phyloP scores from a whole-genome alignment of 192 early-diverging fungal genomes.

The Dissophora globulifera region DNA sequence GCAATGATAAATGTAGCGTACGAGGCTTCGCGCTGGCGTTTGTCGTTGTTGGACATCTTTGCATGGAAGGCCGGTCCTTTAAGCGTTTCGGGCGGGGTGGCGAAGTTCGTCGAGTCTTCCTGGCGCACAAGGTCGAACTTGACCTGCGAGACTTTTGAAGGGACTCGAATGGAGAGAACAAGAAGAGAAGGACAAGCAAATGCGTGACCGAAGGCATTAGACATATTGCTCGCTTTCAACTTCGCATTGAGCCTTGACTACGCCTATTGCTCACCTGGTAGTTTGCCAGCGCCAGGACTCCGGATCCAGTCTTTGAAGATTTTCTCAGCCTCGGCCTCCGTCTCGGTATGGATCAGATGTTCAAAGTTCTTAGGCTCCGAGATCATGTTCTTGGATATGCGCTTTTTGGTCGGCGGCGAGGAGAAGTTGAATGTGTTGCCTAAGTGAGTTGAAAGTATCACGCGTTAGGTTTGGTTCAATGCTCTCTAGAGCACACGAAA shows the following conservation, averaged over 20 bases:
- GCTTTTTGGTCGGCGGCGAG: constrained; percentile 32
- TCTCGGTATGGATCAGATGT: constrained; percentile 58
- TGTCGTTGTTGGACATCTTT: constrained; percentile 11
- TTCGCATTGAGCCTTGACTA: no score
- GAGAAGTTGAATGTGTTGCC: constrained; percentile 42
- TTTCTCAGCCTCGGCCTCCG: constrained; percentile 45
- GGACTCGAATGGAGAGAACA: constrained; percentile 36
- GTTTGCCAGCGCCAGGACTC: constrained; percentile 45
- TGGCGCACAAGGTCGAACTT: constrained; percentile 44
- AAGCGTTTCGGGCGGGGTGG: constrained; percentile 45
- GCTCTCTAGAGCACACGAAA: no score
- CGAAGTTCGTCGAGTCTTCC: constrained; percentile 34
- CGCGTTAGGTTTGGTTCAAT: no score
- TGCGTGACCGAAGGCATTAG: no score
- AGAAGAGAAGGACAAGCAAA: no score
- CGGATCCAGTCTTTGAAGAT: constrained; percentile 52
- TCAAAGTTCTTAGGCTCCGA: constrained; percentile 55
- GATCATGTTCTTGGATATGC: constrained; percentile 55
- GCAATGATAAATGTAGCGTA: constrained; percentile 50
- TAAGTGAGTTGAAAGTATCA: no score
- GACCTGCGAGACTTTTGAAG: constrained; percentile 51
- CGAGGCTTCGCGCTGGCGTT: constrained; percentile 32
- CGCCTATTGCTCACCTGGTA: constrained; percentile 54
- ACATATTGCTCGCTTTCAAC: no score
- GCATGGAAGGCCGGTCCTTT: constrained; percentile 36